phyloP scores from a whole-genome alignment of 169 alveolate genomes.

The Plasmodium blacklocki region DNA sequence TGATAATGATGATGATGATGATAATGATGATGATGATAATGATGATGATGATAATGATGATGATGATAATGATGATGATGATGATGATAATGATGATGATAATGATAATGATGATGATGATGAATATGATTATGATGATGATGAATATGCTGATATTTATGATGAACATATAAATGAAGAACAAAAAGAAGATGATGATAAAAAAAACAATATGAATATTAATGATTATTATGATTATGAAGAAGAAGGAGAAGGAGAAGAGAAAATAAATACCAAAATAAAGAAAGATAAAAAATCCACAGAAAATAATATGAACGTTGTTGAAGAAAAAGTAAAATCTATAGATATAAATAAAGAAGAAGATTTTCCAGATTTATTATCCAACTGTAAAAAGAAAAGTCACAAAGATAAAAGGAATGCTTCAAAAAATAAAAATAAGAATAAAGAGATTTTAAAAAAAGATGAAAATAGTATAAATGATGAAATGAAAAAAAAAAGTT shows the following conservation, averaged over 20 bases:
- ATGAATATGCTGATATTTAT: neutral
- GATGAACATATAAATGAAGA: too few species aligned
- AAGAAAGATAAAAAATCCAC: neutral
- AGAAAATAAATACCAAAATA: neutral
- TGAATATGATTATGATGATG: too few species aligned
- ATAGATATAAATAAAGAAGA: neutral
- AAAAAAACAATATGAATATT: too few species aligned
- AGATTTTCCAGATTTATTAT: slow-evolving; percentile 1
- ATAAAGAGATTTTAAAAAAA: neutral
- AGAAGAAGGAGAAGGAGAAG: neutral
- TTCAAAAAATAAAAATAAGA: neutral
- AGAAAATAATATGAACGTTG: neutral
- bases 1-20: too few species aligned
- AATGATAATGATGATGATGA: too few species aligned
- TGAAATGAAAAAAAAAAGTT: neutral
- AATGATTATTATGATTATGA: neutral
- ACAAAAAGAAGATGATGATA: too few species aligned
- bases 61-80: too few species aligned
- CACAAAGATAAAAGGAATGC: neutral
- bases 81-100: too few species aligned
- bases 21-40: neutral
- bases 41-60: neutral
- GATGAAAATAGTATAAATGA: neutral
- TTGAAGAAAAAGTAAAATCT: neutral
- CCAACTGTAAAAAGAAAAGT: neutral